phyloP scores from a whole-genome alignment of 257 asterid species.

The Forsythia suspensa region DNA sequence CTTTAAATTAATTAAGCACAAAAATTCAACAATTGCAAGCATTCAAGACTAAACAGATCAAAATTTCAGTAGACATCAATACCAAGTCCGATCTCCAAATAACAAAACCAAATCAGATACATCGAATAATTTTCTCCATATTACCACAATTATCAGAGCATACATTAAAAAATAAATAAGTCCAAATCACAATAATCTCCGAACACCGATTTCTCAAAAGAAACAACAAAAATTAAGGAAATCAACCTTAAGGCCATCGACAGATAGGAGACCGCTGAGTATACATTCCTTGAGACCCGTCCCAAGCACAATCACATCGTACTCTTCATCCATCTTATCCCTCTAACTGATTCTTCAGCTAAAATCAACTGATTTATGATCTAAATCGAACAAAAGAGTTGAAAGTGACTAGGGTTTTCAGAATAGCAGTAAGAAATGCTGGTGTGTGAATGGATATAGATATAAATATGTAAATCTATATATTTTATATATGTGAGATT shows the following conservation, averaged over 20 bases:
- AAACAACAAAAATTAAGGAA: not conserved
- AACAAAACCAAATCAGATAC: not conserved
- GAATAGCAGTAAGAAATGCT: not conserved
- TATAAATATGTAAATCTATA: not conserved
- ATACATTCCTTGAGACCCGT: constrained; percentile 49
- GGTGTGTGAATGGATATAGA: not conserved
- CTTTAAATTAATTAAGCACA: not conserved
- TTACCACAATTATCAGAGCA: not conserved
- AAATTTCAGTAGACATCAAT: not conserved
- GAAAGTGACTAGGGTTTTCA: not conserved
- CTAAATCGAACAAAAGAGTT: not conserved
- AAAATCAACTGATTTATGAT: not conserved
- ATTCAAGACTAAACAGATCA: not conserved
- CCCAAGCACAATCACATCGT: constrained; percentile 46
- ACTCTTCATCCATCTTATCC: constrained; percentile 41
- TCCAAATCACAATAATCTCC: not conserved
- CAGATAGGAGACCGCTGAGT: constrained; percentile 51
- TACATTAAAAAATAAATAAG: not conserved
- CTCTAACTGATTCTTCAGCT: not conserved
- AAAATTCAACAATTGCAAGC: not conserved
- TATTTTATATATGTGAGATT: not conserved
- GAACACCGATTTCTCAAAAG: not conserved
- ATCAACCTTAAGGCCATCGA: constrained; percentile 42
- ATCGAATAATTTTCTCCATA: not conserved
- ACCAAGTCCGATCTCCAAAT: not conserved